Evolutionary conservation across 2,329 filamentous ascomycete genomes (phyloP), one percentile per base, ranked within the genome.

Genomic region (Colletotrichum acutatum): DNA sequence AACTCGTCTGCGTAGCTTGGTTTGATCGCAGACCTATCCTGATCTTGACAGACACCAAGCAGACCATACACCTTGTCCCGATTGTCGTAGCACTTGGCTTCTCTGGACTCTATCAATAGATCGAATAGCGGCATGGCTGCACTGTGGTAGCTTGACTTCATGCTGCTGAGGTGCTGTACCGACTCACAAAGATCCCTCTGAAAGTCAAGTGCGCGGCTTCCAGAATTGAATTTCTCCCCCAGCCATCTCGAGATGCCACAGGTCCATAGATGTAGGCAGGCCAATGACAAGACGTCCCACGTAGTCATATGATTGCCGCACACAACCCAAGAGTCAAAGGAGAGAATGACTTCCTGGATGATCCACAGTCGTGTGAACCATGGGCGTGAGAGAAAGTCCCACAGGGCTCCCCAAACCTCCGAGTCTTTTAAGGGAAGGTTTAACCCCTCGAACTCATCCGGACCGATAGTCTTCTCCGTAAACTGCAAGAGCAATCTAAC

Each of bases 331-430:
- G 59, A 28, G 7, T 72, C 54, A 9, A n/a, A 19, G 1, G 68
- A 72, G 5, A 74, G 68, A 2, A 57, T 62, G 3, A 68, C 60
- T 28, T 74, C 72, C 5, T 74, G 72, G 0, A 71, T 60, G 2
- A 71, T 72, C 72, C 72, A 74, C 0, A 72, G 42, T 1, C 72
- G 42, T 7, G 63, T 72, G 30, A 74, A 74, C 68, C 69, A 74
- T 1, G n/a, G 28, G 5, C 72, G 8, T 0, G 67, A 57, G 1
- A 74, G 68, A 5, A 74, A 30, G 30, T 66, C 46, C 53, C 63
- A 73, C 0, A 66, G 22, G 0, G 30, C 61, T 11, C 4, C 12
- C 66, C 61, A 71, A 1, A 53, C 28, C 0, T 56, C 19, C 4
- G 70, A 53, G 0, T 61, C 28, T 2, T 34, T 22, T 1, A 5